These are phyloP conservation scores for Aspergillus campestris DNA, from an alignment of 495 filamentous ascomycete species.

Conservation along the genomic window DNA sequence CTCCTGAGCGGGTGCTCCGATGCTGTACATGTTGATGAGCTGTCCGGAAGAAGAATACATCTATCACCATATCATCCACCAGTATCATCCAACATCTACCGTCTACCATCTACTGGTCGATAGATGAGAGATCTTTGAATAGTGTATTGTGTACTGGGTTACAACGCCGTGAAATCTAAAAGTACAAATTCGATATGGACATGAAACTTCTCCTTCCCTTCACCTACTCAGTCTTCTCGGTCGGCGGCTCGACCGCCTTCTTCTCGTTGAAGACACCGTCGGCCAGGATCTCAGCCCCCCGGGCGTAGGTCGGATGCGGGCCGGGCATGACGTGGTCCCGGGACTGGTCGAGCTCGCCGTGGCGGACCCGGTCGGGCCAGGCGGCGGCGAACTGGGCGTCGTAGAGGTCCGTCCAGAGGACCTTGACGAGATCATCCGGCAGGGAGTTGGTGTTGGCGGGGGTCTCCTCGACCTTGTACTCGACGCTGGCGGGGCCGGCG, in stretches of 20 bases:
- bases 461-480: conserved; percentile 25
- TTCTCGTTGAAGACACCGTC: conserved; percentile 37
- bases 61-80: too few relatives aligned
- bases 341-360: conserved; percentile 40
- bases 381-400: conserved; percentile 56
- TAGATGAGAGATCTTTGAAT: too few relatives aligned
- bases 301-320: conserved; percentile 14
- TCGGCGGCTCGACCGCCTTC: neutral
- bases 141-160: too few relatives aligned
- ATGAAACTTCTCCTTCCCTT: too few relatives aligned
- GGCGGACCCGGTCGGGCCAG: conserved; percentile 65
- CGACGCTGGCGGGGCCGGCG: conserved; percentile 10
- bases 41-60: too few relatives aligned
- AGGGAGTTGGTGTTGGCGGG: conserved; percentile 21
- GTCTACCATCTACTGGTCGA: too few relatives aligned
- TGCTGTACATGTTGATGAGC: too few relatives aligned
- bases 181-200: conserved; percentile 45
- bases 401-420: conserved; percentile 62
- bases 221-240: too few relatives aligned
- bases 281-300: conserved; percentile 29
- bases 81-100: too few relatives aligned
- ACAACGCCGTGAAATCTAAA: conserved; percentile 31
- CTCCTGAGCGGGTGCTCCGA: too few relatives aligned
- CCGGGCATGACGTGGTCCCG: conserved; percentile 30
- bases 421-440: conserved; percentile 32